Evolutionary conservation across 441 rosid species (phyloP).

Genomic region (Jatropha multifida): DNA sequence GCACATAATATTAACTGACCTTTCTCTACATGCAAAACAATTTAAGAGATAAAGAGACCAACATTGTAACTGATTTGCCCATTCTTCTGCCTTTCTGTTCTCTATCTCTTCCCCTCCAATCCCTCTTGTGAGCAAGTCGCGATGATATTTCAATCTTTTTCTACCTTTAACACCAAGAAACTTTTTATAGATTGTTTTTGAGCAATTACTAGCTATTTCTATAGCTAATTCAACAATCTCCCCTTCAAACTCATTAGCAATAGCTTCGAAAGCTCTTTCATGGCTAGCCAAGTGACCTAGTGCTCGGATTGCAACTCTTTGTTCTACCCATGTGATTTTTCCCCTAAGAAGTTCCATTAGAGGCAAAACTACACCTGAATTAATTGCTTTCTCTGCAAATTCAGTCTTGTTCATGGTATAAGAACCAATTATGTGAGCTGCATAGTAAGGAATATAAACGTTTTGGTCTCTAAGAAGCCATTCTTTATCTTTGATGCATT

Average conservation of each 20-base stretch:
- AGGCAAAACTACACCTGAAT: constrained; percentile 56
- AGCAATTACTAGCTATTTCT: constrained; percentile 48
- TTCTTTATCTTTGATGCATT: constrained; percentile 39
- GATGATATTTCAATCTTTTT: constrained; percentile 61
- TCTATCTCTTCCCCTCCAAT: constrained; percentile 56
- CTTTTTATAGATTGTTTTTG: constrained; percentile 42
- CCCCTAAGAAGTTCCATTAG: constrained; percentile 81
- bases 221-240: constrained; percentile 50
- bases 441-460: constrained; percentile 81
- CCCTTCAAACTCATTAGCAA: constrained; percentile 43
- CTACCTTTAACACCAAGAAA: constrained; percentile 50
- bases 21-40: constrained; percentile 61
- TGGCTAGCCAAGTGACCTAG: constrained; percentile 73
- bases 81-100: constrained; percentile 71
- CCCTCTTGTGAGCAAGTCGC: constrained; percentile 75
- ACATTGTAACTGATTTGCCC: constrained; percentile 72
- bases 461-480: constrained; percentile 81
- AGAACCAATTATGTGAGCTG: constrained; percentile 83
- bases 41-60: constrained; percentile 77
- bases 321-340: constrained; percentile 85
- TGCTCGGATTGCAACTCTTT: constrained; percentile 75
- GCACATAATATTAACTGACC: constrained; percentile 49
- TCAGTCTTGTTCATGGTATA: constrained; percentile 62
- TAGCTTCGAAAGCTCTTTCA: constrained; percentile 50
- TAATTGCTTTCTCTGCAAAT: constrained; percentile 54